Evolutionary conservation across 225 moss, liverwort and hornwort genomes (phyloP).

Genomic region (Pseudoscleropodium purum): DNA sequence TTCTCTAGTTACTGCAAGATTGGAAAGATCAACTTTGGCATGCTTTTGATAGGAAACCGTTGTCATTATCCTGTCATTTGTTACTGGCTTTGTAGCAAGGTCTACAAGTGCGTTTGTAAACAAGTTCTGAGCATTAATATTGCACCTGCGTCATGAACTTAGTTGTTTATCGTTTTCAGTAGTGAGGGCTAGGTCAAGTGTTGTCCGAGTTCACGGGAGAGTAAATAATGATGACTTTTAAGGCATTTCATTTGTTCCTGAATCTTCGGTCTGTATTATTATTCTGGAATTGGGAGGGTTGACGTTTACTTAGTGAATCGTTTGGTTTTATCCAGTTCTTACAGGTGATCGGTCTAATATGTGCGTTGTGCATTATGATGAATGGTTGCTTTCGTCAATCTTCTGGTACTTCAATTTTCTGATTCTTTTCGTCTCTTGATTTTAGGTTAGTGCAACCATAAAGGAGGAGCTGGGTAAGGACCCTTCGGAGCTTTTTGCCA

Average conservation of each 20-base stretch:
- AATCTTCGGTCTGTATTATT: not conserved
- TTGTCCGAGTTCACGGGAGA: not conserved
- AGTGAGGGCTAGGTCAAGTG: not conserved
- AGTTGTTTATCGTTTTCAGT: not conserved
- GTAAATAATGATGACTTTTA: not conserved
- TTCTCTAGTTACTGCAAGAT: not conserved
- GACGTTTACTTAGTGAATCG: not conserved
- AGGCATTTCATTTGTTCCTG: not conserved
- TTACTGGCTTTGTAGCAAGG: not conserved
- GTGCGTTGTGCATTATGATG: not conserved
- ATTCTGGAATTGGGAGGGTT: not conserved
- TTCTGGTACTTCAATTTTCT: not conserved
- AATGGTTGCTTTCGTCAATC: not conserved
- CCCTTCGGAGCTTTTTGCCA: conserved; percentile 60
- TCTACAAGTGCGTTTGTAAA: not conserved
- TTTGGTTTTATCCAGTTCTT: not conserved
- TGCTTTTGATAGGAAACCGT: not conserved
- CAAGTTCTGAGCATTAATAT: not conserved
- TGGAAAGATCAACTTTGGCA: not conserved
- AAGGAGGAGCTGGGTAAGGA: conserved; percentile 72
- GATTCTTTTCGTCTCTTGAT: not conserved
- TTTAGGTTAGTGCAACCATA: conserved; percentile 54
- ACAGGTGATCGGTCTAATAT: not conserved
- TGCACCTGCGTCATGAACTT: not conserved
- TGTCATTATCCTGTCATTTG: not conserved